Base-by-base conservation (phyloP, 2,329 filamentous ascomycete genomes). In the Coniochaeta sp. region DNA sequence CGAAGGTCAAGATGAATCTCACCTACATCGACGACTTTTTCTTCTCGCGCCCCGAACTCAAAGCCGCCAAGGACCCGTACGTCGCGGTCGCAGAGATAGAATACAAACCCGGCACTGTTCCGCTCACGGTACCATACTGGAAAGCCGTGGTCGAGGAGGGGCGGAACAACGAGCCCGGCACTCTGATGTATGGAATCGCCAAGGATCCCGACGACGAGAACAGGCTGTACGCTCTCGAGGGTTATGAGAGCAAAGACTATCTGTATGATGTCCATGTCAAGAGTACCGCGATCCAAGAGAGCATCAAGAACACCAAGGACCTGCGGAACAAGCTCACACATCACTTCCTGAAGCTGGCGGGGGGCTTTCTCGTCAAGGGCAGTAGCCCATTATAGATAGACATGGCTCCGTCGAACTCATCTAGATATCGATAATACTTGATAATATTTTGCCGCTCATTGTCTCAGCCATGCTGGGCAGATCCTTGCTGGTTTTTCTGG, bases 221-320 rank as follows among this genome's bases (percentile, higher is more conserved):
- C 28, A 63, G 62, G 30, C 58, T 71, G 16, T 67, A 60, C 34
- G 62, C 67, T 3, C 38, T 70, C 17, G 69, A 70, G 67, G 65
- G 62, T 2, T 72, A 71, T 55, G 65, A 68, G 55, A 67, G 61
- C 58, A 57, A 64, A 5, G 66, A 65, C 30, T 70, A 70, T 42
- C 57, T 71, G 59, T 64, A 62, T 50, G 64, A 68, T 28, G 66
- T 68, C 2, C 69, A 72, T 58, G 66, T 67, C 42, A 66, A 66
- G 54, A 71, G 68, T 57, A 60, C 65, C 19, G 69, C 68, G 1
- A 65, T 71, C 14, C 65, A 65, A 59, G 62, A 61, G n/a, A 70
- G 63, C 52, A 65, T 66, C 57, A 61, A 58, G 34, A 62, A 63
- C 42, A 69, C 66, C 2, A 64, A 62, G 54, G 60, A 65, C n/a